Percentiles rank a stretch among this genome's conserved stretches.
phyloP scores from a whole-genome alignment of 2,329 filamentous ascomycete species.

The Metarhizium rileyi region DNA sequence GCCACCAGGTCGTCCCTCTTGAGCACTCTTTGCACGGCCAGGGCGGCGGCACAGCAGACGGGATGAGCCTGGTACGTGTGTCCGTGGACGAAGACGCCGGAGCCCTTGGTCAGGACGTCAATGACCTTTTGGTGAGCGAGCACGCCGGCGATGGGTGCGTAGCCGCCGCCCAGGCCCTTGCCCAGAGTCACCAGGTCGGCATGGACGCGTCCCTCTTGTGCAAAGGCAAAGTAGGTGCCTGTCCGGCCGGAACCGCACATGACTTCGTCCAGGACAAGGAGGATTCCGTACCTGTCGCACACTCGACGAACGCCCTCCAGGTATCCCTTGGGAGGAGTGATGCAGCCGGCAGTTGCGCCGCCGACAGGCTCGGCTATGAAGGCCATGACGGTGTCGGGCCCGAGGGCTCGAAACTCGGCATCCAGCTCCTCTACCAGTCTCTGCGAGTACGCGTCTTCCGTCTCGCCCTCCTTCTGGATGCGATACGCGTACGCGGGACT shows the following conservation, averaged over 20 bases:
- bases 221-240: conserved; percentile 52
- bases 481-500: conserved; percentile 60
- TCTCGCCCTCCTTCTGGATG: conserved; percentile 39
- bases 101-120: conserved; percentile 29
- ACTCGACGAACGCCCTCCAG: conserved; percentile 57
- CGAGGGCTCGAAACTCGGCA: conserved; percentile 52
- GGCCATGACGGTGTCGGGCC: conserved; percentile 56
- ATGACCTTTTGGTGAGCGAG: conserved; percentile 44
- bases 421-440: conserved; percentile 57
- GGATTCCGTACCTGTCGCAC: conserved; percentile 60
- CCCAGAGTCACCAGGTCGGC: conserved; percentile 60
- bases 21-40: conserved; percentile 53
- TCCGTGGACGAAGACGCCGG: conserved; percentile 36
- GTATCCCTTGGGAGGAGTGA: conserved; percentile 57
- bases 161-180: conserved; percentile 57
- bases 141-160: conserved; percentile 50
- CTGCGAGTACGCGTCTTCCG: conserved; percentile 47
- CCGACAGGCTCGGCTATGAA: conserved; percentile 68
- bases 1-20: conserved; percentile 44
- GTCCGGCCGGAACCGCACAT: conserved; percentile 59
- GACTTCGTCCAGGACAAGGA: conserved; percentile 72
- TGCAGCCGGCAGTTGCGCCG: conserved; percentile 57
- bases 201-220: conserved; percentile 40
- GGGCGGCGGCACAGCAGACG: conserved; percentile 47
- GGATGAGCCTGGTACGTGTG: conserved; percentile 56